Percentiles rank a stretch among this genome's conserved stretches.
These are phyloP conservation scores for Wickerhamiella musiphila DNA, from an alignment of 805 yeast species.

Conservation along the genomic window DNA sequence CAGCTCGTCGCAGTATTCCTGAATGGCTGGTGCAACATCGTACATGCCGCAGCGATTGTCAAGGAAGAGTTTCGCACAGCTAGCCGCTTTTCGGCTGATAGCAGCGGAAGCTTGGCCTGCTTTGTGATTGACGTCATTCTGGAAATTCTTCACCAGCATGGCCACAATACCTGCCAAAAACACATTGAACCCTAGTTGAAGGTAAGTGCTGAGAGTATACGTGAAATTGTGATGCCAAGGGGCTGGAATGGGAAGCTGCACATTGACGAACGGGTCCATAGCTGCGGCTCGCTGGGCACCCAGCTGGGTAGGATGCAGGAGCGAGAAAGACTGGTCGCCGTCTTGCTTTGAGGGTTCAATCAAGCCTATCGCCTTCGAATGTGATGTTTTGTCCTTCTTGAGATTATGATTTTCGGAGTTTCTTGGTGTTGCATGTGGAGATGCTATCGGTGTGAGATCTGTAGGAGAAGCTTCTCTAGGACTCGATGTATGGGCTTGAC, in stretches of 20 bases:
- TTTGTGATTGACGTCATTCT: conserved; percentile 50
- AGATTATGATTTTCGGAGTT: too few relatives aligned
- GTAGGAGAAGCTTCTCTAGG: too few relatives aligned
- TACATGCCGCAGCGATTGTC: conserved; percentile 46
- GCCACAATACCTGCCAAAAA: conserved; percentile 29
- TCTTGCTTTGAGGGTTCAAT: background rate
- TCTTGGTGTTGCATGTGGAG: too few relatives aligned
- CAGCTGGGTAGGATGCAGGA: conserved; percentile 10
- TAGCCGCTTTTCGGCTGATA: conserved; percentile 39
- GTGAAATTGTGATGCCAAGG: conserved; percentile 26
- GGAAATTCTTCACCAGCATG: conserved; percentile 35
- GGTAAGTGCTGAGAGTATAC: conserved; percentile 39
- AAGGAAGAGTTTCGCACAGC: conserved; percentile 49
- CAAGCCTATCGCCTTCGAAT: background rate
- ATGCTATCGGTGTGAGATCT: too few relatives aligned
- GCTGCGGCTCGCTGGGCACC: conserved; percentile 15
- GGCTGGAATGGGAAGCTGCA: conserved; percentile 17
- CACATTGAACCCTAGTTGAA: conserved; percentile 45
- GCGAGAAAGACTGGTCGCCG: background rate
- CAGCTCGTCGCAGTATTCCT: conserved; percentile 49
- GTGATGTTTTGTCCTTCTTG: too few relatives aligned
- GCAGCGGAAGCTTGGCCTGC: conserved; percentile 39
- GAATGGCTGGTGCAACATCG: conserved; percentile 59
- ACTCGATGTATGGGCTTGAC: too few relatives aligned
- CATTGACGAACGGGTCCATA: conserved; percentile 5